phyloP scores from a whole-genome alignment of 768 basidiomycete genomes.

The Boletus tylopilopsis region DNA sequence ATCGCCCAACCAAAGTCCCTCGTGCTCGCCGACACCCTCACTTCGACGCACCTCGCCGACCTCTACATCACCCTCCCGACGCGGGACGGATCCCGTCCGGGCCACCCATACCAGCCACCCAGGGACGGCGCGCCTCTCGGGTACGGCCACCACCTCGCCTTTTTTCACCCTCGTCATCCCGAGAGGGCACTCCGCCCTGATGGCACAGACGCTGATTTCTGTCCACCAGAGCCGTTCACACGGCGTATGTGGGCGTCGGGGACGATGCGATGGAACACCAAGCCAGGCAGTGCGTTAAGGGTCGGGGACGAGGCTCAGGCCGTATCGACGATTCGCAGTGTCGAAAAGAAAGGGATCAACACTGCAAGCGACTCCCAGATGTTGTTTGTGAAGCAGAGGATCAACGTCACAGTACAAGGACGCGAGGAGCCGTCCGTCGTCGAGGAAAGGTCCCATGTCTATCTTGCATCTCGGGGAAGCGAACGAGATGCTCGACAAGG shows the following conservation, averaged over 20 bases:
- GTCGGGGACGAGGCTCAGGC: constrained; percentile 53
- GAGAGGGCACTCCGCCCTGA: constrained; percentile 57
- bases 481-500: constrained; percentile 42
- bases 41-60: constrained; percentile 55
- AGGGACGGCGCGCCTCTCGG: constrained; percentile 40
- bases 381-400: constrained; percentile 70
- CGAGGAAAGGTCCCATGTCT: constrained; percentile 71
- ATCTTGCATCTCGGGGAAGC: constrained; percentile 37
- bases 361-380: constrained; percentile 49
- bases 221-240: constrained; percentile 69
- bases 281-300: constrained; percentile 37
- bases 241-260: constrained; percentile 84
- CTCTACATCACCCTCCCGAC: constrained; percentile 71
- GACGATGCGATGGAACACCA: constrained; percentile 55
- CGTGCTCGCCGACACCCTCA: constrained; percentile 46
- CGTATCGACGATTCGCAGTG: constrained; percentile 43
- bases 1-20: constrained; percentile 46
- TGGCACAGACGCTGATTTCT: constrained; percentile 69
- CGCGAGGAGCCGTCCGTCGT: constrained; percentile 43
- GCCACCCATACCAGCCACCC: constrained; percentile 40
- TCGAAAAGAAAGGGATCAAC: constrained; percentile 66
- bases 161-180: constrained; percentile 66
- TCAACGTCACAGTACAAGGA: constrained; percentile 47
- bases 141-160: constrained; percentile 68
- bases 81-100: constrained; percentile 50